Percentiles rank a stretch among this genome's conserved stretches.
These are phyloP conservation scores for Populus tomentosa DNA, from an alignment of 441 rosid genomes.

Conservation along the genomic window DNA sequence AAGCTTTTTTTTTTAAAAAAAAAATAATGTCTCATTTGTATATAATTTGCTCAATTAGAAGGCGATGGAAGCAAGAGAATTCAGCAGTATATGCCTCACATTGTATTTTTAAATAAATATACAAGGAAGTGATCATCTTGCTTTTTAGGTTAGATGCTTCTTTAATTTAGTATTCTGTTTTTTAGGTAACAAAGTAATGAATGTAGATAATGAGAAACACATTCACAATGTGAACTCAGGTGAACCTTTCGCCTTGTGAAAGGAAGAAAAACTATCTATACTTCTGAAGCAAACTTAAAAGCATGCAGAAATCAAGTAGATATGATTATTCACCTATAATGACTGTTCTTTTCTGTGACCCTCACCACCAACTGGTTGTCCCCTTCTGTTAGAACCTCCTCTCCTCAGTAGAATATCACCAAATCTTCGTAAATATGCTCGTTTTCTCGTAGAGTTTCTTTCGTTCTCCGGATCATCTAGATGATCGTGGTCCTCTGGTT, in stretches of 20 bases:
- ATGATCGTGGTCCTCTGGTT: constrained; percentile 50
- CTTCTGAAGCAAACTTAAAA: background rate
- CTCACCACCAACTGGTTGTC: constrained; percentile 24
- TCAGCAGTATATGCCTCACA: background rate
- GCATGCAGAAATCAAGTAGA: background rate
- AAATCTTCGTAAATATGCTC: constrained; percentile 63
- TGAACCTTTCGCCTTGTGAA: background rate
- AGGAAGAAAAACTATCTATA: background rate
- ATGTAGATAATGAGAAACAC: background rate
- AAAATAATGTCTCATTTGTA: no score
- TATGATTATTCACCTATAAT: background rate
- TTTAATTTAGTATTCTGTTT: no score
- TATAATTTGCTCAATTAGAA: background rate
- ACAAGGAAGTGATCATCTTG: no score
- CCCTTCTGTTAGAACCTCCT: constrained; percentile 43
- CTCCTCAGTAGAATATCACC: constrained; percentile 58
- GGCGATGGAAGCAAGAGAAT: background rate
- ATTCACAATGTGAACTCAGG: background rate
- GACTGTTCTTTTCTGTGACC: constrained; percentile 2
- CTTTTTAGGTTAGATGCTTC: no score
- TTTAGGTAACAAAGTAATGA: background rate
- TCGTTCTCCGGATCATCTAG: constrained; percentile 52
- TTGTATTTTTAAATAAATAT: background rate
- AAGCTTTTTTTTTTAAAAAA: no score
- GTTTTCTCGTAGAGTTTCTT: constrained; percentile 55